phyloP scores from a whole-genome alignment of 371 early-diverging fungal genomes.

The Circinella umbellata region DNA sequence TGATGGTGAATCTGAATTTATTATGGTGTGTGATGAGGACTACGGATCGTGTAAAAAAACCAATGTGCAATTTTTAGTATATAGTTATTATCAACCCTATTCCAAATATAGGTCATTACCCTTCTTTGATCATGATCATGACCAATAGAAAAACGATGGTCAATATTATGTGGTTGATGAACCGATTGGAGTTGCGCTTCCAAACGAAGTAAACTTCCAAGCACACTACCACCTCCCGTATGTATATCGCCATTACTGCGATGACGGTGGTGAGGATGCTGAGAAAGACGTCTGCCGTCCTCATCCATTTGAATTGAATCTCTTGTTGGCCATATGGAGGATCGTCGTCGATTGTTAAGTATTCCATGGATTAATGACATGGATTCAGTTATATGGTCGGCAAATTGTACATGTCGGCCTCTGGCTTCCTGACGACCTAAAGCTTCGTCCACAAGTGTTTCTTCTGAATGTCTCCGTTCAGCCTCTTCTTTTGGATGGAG shows the following conservation, averaged over 20 bases:
- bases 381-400: constrained; percentile 8
- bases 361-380: constrained; percentile 8
- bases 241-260: background rate
- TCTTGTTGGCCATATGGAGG: background rate
- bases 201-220: constrained; percentile 45
- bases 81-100: background rate
- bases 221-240: constrained; percentile 35
- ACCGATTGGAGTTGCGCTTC: constrained; percentile 27
- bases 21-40: background rate
- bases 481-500: background rate
- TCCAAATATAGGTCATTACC: background rate
- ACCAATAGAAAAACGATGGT: too few relatives aligned
- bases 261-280: too few relatives aligned
- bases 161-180: background rate
- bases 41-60: background rate
- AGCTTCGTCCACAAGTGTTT: background rate
- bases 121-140: constrained; percentile 9
- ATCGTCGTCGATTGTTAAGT: background rate
- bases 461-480: background rate
- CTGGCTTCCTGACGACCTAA: background rate
- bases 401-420: constrained; percentile 8
- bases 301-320: background rate
- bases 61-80: background rate
- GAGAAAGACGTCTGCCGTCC: background rate
- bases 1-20: background rate